phyloP scores from a whole-genome alignment of 352 stramenopile genomes.

The Pythium vanterpoolii region DNA sequence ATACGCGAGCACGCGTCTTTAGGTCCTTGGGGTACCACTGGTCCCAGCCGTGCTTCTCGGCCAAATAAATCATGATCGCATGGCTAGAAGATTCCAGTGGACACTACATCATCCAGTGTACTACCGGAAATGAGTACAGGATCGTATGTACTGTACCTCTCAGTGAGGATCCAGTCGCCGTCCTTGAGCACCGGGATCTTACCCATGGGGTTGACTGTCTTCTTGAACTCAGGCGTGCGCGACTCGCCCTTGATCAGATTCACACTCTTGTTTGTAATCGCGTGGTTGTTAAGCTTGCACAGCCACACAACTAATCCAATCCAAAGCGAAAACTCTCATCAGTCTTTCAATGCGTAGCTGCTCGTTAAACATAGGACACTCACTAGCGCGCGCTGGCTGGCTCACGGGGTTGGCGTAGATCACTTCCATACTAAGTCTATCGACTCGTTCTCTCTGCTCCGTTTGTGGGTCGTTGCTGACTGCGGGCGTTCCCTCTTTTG shows the following conservation, averaged over 20 bases:
- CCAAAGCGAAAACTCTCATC: neutral
- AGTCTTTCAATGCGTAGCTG: neutral
- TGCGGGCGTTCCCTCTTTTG: neutral
- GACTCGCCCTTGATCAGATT: conserved; percentile 50
- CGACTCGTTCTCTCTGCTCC: neutral
- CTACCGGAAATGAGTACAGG: no score
- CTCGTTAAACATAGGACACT: neutral
- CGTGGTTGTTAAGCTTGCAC: conserved; percentile 65
- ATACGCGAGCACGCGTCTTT: conserved; percentile 29
- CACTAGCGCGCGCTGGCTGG: conserved; percentile 60
- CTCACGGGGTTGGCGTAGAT: conserved; percentile 59
- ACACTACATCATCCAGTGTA: neutral
- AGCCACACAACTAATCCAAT: conserved; percentile 51
- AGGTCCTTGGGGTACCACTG: conserved; percentile 47
- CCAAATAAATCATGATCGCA: conserved; percentile 51
- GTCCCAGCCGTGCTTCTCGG: conserved; percentile 47
- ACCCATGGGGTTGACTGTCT: conserved; percentile 49
- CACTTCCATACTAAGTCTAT: conserved; percentile 35
- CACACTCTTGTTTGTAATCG: conserved; percentile 55
- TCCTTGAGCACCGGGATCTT: conserved; percentile 51
- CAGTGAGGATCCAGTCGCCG: conserved; percentile 44
- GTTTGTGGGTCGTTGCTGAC: neutral
- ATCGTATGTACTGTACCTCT: conserved; percentile 21
- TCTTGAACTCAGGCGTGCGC: conserved; percentile 45
- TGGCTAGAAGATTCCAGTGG: conserved; percentile 11